Evolutionary conservation across 1,284 basidiomycete genomes (phyloP).

Genomic region (Ceratobasidium sp.): DNA sequence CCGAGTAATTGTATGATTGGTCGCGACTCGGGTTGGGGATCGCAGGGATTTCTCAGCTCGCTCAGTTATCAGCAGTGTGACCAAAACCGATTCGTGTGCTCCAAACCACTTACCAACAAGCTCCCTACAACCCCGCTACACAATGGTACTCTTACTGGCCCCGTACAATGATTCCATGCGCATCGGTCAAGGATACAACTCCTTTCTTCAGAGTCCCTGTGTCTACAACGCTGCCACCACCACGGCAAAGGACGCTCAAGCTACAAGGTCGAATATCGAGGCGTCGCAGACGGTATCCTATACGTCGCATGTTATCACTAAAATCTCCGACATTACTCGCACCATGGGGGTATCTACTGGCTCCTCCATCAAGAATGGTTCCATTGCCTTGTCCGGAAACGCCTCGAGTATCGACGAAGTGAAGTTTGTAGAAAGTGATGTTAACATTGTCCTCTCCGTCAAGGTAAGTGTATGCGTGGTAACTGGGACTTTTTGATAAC

Average conservation of each 20-base stretch:
- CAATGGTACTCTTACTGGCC: neutral
- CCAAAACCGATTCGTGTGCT: no score
- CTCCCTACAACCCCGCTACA: neutral
- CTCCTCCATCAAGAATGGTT: slow-evolving; percentile 8
- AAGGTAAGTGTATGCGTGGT: neutral
- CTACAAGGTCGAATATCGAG: neutral
- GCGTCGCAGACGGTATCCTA: slow-evolving; percentile 9
- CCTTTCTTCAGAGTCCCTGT: slow-evolving; percentile 11
- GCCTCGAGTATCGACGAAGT: slow-evolving; percentile 18
- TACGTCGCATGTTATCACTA: slow-evolving; percentile 7
- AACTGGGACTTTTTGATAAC: neutral
- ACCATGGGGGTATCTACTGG: slow-evolving; percentile 10
- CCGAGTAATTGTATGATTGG: no score
- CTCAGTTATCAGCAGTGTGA: no score
- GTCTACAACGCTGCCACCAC: slow-evolving; percentile 1
- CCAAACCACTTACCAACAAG: no score
- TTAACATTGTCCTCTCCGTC: slow-evolving; percentile 9
- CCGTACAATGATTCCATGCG: slow-evolving; percentile 22
- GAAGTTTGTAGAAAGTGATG: slow-evolving; percentile 14
- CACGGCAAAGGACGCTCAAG: no score
- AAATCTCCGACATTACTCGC: slow-evolving; percentile 13
- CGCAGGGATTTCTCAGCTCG: no score
- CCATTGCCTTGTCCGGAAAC: slow-evolving; percentile 9
- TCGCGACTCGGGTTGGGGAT: no score
- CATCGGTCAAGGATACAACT: slow-evolving; percentile 20